Conservation (phyloP, 106 monocot species). For the Allium cepa region DNA sequence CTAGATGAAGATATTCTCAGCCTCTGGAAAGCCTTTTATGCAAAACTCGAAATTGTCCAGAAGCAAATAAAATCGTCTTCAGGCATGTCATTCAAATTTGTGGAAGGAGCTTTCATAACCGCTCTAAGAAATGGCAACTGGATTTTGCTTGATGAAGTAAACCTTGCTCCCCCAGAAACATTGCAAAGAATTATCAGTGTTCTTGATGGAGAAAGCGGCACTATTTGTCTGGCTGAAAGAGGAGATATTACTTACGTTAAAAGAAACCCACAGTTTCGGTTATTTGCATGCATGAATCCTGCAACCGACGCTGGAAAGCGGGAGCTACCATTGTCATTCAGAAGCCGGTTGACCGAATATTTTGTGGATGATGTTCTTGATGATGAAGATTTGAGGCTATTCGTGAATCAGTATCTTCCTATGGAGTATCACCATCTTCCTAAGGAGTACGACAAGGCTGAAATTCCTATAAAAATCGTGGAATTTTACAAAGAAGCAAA, state of each 20-base stretch:
- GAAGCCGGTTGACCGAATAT: constrained; percentile 82
- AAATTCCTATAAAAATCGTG: constrained; percentile 37
- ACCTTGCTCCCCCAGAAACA: constrained; percentile 89
- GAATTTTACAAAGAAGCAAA: constrained; percentile 79
- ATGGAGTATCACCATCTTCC: too few species aligned
- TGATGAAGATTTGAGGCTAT: constrained; percentile 77
- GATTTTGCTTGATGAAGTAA: constrained; percentile 97
- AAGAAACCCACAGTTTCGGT: constrained; percentile 64
- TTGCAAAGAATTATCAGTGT: constrained; percentile 83
- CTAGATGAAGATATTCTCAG: constrained; percentile 33
- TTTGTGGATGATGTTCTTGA: constrained; percentile 94
- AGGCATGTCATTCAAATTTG: constrained; percentile 76
- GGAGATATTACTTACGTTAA: constrained; percentile 74
- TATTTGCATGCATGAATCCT: constrained; percentile 99
- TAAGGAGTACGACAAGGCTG: constrained; percentile 14
- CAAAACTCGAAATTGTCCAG: constrained; percentile 37
- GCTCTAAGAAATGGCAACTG: constrained; percentile 82
- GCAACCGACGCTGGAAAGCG: constrained; percentile 93
- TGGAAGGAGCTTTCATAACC: constrained; percentile 91
- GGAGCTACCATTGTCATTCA: constrained; percentile 71
- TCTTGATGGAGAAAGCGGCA: constrained; percentile 72
- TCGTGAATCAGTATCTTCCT: constrained; percentile 53
- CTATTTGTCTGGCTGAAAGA: constrained; percentile 80
- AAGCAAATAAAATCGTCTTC: constrained; percentile 52
- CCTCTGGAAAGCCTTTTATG: constrained; percentile 56